These are phyloP conservation scores for Ophiostoma sp. DNA, from an alignment of 2,329 filamentous ascomycete genomes.

Conservation along the genomic window DNA sequence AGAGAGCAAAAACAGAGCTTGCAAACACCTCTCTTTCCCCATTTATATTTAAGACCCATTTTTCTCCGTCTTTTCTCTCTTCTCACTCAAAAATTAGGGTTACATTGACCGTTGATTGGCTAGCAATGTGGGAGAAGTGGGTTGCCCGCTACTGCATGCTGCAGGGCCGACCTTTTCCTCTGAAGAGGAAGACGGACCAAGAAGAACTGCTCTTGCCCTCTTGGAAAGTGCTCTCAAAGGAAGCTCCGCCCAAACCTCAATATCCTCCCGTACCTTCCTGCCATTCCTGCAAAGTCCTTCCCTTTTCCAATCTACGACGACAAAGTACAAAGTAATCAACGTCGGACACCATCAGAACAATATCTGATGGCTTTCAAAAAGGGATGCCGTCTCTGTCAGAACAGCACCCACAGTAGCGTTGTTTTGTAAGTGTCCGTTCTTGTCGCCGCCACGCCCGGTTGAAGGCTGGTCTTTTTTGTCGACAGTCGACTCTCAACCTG, in stretches of 20 bases:
- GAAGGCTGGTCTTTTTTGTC: neutral
- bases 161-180: neutral
- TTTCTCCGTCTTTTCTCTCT: slow-evolving; percentile 2
- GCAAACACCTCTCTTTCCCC: neutral
- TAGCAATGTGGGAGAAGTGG: neutral
- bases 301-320: neutral
- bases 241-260: neutral
- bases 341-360: neutral
- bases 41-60: neutral
- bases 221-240: neutral
- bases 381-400: neutral
- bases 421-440: neutral
- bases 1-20: neutral
- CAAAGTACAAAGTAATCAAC: neutral
- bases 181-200: neutral
- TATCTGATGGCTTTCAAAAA: neutral
- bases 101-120: neutral
- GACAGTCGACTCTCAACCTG: neutral
- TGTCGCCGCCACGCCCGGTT: neutral
- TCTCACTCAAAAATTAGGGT: neutral
- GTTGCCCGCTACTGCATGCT: neutral
- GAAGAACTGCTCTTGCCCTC: neutral
- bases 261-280: neutral
- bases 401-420: neutral
- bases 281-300: neutral